Conservation (phyloP, 192 early-diverging fungal species). For the Backusella circina region DNA sequence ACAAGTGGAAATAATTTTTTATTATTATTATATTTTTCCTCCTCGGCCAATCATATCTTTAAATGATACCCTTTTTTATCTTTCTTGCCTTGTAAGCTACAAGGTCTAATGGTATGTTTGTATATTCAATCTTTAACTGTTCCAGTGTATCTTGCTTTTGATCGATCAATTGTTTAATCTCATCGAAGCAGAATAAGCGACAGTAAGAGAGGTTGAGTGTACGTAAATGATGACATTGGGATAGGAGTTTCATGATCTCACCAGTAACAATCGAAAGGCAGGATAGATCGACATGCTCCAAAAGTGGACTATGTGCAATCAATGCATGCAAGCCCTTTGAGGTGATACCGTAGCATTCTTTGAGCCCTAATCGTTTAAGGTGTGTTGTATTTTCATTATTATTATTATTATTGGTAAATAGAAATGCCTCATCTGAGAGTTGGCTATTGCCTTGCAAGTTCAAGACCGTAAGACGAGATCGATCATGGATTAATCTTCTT, state of each 20-base stretch:
- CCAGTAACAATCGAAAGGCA: not conserved
- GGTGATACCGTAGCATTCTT: not conserved
- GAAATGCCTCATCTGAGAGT: not conserved
- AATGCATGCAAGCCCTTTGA: not conserved
- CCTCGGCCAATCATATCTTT: not conserved
- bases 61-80: not conserved
- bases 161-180: not conserved
- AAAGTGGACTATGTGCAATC: not conserved
- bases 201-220: constrained; percentile 8
- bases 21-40: not conserved
- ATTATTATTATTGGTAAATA: not conserved
- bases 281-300: not conserved
- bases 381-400: not conserved
- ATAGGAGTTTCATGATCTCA: not conserved
- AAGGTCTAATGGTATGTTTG: not conserved
- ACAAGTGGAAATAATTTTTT: not conserved
- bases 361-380: not conserved
- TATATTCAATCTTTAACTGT: not conserved
- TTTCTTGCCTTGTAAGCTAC: not conserved
- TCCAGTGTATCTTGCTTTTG: not conserved
- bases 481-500: not conserved
- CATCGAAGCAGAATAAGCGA: not conserved
- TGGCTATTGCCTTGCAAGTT: not conserved
- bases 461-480: not conserved
- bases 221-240: not conserved